These are phyloP conservation scores for Nicotiana obtusifolia DNA, from an alignment of 257 asterid species.

Conservation along the genomic window DNA sequence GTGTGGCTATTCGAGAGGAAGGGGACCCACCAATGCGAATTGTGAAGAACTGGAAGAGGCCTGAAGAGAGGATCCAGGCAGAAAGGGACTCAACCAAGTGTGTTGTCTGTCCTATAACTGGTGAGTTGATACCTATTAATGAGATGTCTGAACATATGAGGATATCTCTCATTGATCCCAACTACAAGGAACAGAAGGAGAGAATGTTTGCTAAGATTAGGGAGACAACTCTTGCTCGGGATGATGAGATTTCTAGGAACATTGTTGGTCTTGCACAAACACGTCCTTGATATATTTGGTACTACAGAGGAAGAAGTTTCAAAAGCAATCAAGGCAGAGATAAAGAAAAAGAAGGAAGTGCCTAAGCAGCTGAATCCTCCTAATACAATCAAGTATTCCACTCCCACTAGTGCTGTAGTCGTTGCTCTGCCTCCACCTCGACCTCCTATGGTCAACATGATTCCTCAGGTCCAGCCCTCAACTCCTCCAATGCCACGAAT, in stretches of 20 bases:
- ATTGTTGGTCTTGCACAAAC: conserved; percentile 87
- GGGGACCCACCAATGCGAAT: conserved; percentile 77
- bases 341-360: conserved; percentile 82
- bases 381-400: conserved; percentile 42
- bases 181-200: conserved; percentile 88
- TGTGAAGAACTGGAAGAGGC: conserved; percentile 88
- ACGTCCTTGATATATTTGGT: conserved; percentile 84
- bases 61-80: conserved; percentile 69
- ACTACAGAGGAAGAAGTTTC: conserved; percentile 95
- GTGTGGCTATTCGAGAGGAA: conserved; percentile 35
- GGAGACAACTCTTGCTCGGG: conserved; percentile 90
- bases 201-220: conserved; percentile 93
- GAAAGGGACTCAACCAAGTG: conserved; percentile 73
- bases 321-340: conserved; percentile 87
- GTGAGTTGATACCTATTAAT: conserved; percentile 65
- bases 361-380: conserved; percentile 87
- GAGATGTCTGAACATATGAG: conserved; percentile 98
- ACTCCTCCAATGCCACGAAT: conserved; percentile 63
- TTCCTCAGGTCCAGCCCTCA: conserved; percentile 61
- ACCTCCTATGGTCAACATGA: conserved; percentile 52
- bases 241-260: conserved; percentile 82
- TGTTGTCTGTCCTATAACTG: conserved; percentile 81
- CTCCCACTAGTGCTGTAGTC: conserved; percentile 32
- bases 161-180: conserved; percentile 85
- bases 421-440: conserved; percentile 65